Evolutionary conservation across 768 basidiomycete genomes (phyloP), one percentile per base, ranked within the genome.

Genomic region (Russula foetens): DNA sequence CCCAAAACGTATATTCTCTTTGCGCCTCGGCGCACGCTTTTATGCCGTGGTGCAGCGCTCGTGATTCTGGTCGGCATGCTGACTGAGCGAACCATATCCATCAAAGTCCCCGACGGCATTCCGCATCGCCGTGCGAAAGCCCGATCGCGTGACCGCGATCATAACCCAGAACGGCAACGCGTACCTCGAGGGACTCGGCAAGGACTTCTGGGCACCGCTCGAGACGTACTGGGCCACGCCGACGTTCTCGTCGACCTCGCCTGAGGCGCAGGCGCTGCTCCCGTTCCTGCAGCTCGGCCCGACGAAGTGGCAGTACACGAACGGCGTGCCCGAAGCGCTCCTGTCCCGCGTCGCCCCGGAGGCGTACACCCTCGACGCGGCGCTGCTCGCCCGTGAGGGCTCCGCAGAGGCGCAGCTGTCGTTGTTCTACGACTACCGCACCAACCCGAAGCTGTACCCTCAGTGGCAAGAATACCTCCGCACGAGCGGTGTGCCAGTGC

Each of bases 141-240:
- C 79, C 0, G 66, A 73, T 9, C 71, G 71, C 23, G 72, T 81
- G 64, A 75, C 70, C 3, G 80, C 74, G 3, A 74, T 81, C 63
- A 72, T 80, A 62, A 60, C 72, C 2, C 80, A 81, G 68, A 81
- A 79, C 63, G 80, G 79, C 8, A 81, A 81, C 65, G 76, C 77
- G 0, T 81, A 76, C 65, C 70, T 68, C 4, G 79, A 76, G 35
- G 81, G 79, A 0, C 66, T 81, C 5, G 75, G 76, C n/a, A 26
- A 12, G 1, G 54, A 63, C 2, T 77, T 76, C 63, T 80, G 77
- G 77, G 69, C 70, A 17, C 58, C 65, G 17, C 48, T 78, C 28
- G 55, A 69, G 19, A 56, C 57, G 9, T 74, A 71, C 48, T 77
- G 77, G 75, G 68, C 53, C 41, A 2, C n/a, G 6, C 41, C 53